These are phyloP conservation scores for Xerocomus potaroensis DNA, from an alignment of 768 basidiomycete genomes.

Conservation along the genomic window DNA sequence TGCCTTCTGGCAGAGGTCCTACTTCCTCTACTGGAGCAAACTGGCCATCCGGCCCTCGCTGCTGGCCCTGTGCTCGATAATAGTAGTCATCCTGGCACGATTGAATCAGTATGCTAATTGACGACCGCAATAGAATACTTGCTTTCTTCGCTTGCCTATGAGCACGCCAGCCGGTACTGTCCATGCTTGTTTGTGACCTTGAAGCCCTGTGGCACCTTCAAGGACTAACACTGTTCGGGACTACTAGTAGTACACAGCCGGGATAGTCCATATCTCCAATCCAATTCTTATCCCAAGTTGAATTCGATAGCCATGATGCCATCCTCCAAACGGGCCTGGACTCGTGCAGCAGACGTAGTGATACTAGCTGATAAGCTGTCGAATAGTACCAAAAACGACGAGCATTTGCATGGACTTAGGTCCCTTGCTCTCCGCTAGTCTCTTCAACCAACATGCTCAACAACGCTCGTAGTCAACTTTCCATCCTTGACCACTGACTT, in stretches of 20 bases:
- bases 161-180: constrained; percentile 75
- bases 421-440: not conserved
- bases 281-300: too few relatives aligned
- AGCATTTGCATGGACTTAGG: too few relatives aligned
- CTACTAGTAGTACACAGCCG: too few relatives aligned
- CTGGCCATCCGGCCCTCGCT: constrained; percentile 43
- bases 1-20: constrained; percentile 53
- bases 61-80: constrained; percentile 26
- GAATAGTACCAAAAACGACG: too few relatives aligned
- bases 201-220: too few relatives aligned
- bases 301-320: too few relatives aligned
- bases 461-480: constrained; percentile 81
- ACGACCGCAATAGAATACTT: constrained; percentile 11
- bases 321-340: too few relatives aligned
- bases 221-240: too few relatives aligned
- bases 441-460: constrained; percentile 72
- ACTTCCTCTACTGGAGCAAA: constrained; percentile 55
- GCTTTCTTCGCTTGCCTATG: constrained; percentile 57
- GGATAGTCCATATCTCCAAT: too few relatives aligned
- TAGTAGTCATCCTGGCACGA: constrained; percentile 30
- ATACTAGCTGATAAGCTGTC: too few relatives aligned
- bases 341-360: too few relatives aligned
- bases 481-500: constrained; percentile 77
- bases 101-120: not conserved
- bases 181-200: constrained; percentile 50